These are phyloP conservation scores for Gyrodon lividus DNA, from an alignment of 768 basidiomycete species.

Conservation along the genomic window DNA sequence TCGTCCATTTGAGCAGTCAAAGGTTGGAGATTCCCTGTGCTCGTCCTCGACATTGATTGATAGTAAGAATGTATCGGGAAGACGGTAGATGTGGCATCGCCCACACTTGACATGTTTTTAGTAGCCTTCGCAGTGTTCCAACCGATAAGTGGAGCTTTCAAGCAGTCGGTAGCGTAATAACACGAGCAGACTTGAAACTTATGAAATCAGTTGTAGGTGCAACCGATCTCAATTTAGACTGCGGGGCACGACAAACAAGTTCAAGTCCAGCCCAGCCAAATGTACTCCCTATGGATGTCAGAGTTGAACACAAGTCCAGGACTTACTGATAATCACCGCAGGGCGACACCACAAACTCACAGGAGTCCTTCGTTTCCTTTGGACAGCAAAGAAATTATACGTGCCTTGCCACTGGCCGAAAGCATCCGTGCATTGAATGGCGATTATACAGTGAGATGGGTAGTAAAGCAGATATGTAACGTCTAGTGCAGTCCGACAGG, in stretches of 20 bases:
- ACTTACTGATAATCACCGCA: neutral
- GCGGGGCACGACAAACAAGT: no score
- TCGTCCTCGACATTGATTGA: constrained; percentile 6
- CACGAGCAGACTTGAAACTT: neutral
- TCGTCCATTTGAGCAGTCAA: constrained; percentile 2
- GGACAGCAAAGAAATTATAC: constrained; percentile 2
- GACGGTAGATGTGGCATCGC: constrained; percentile 14
- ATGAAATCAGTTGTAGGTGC: neutral
- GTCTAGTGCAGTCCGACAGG: constrained; percentile 51
- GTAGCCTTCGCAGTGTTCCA: neutral
- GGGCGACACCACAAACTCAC: neutral
- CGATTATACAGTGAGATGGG: constrained; percentile 38
- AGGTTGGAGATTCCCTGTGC: constrained; percentile 3
- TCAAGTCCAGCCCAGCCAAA: no score
- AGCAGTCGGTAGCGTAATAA: neutral
- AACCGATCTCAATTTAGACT: constrained; percentile 5
- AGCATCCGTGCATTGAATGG: constrained; percentile 34
- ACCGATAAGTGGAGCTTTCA: neutral
- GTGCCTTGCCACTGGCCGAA: constrained; percentile 27
- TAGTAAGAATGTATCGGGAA: constrained; percentile 14
- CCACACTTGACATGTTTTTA: constrained; percentile 16
- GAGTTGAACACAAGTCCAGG: no score
- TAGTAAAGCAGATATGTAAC: constrained; percentile 33
- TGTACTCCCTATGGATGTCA: no score
- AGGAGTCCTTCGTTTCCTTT: neutral